Evolutionary conservation across 1,284 basidiomycete species (phyloP).

Genomic region (Athelia sp.): DNA sequence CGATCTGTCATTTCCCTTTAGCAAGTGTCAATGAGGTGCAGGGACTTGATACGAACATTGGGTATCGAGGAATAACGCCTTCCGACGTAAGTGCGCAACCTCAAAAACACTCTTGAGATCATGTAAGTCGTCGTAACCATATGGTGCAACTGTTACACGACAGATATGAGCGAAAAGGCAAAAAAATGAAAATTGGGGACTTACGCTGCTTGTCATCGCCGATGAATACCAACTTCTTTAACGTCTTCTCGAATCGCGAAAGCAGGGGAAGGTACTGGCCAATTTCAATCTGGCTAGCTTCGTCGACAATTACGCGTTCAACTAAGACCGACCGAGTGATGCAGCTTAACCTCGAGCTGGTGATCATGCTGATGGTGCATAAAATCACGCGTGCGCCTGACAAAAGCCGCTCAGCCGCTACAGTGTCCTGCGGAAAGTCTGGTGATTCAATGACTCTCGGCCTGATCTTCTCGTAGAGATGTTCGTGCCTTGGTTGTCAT

Average conservation of each 20-base stretch:
- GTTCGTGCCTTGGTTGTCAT: slow-evolving; percentile 57
- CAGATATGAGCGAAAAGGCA: slow-evolving; percentile 1
- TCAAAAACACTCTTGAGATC: slow-evolving; percentile 58
- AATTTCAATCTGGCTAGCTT: slow-evolving; percentile 44
- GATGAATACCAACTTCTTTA: slow-evolving; percentile 36
- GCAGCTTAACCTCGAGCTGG: slow-evolving; percentile 22
- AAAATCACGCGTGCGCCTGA: slow-evolving; percentile 50
- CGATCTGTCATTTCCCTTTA: slow-evolving; percentile 46
- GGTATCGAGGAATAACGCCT: slow-evolving; percentile 45
- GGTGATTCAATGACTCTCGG: slow-evolving; percentile 47
- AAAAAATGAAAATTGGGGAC: no score
- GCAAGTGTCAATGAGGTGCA: no score
- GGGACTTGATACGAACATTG: slow-evolving; percentile 40
- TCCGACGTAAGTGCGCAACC: slow-evolving; percentile 36
- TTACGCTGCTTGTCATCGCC: slow-evolving; percentile 44
- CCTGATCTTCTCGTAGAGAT: slow-evolving; percentile 48
- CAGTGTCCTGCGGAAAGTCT: slow-evolving; percentile 26
- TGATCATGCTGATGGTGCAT: slow-evolving; percentile 71
- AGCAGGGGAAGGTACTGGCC: slow-evolving; percentile 33
- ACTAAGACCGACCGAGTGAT: slow-evolving; percentile 21
- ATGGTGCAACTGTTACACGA: slow-evolving; percentile 42
- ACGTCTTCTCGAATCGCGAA: slow-evolving; percentile 18
- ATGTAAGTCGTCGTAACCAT: slow-evolving; percentile 48
- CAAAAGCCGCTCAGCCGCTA: slow-evolving; percentile 20
- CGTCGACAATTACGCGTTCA: slow-evolving; percentile 36